Conservation (phyloP, 345 rosid genomes). For the Theobroma cacao region DNA sequence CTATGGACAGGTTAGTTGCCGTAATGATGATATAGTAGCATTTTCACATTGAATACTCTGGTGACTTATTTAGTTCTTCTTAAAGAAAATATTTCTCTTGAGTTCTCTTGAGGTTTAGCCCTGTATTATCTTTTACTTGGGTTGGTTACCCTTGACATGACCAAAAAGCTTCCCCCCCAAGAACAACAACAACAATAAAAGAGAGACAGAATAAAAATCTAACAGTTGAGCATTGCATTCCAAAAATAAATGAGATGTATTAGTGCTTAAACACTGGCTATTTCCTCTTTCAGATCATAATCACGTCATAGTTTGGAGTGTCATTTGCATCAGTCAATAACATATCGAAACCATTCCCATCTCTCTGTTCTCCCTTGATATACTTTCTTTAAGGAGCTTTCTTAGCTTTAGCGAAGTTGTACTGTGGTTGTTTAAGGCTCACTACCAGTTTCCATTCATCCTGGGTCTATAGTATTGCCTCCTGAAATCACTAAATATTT, state of each 20-base stretch:
- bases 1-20: conserved; percentile 84
- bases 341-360: background rate
- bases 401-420: background rate
- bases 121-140: background rate
- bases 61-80: background rate
- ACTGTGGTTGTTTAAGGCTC: background rate
- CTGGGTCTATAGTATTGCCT: background rate
- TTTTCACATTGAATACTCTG: background rate
- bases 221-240: background rate
- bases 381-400: background rate
- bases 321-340: background rate
- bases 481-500: background rate
- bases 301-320: background rate
- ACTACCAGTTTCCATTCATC: background rate
- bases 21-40: background rate
- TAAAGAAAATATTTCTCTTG: background rate
- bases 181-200: too few relatives aligned
- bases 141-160: background rate
- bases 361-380: background rate
- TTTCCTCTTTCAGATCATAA: background rate
- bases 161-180: background rate
- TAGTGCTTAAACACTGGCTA: background rate
- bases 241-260: background rate
- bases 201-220: background rate
- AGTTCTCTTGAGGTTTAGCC: background rate